Conservation (phyloP, 305 asterid species). For the Fraxinus greggii region DNA sequence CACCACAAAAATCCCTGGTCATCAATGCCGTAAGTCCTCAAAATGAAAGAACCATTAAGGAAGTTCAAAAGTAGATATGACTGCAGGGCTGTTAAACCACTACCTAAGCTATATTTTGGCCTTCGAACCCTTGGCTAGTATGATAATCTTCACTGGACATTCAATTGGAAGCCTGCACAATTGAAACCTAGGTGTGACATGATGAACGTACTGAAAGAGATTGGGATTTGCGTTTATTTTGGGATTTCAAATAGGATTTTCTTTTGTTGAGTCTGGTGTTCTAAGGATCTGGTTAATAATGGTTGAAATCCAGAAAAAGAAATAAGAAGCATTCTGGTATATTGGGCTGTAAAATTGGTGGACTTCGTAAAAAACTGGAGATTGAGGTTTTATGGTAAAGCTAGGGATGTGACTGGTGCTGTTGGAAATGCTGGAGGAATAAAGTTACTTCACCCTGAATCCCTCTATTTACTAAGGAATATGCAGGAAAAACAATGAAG, state of each 20-base stretch:
- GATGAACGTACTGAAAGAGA: not conserved
- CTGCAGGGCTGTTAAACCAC: not conserved
- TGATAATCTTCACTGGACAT: not conserved
- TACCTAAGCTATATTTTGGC: not conserved
- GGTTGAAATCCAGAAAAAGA: not conserved
- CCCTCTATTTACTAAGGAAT: not conserved
- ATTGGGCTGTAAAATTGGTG: not conserved
- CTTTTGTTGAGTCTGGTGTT: not conserved
- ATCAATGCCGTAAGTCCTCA: not conserved
- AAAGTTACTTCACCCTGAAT: not conserved
- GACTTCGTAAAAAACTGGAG: not conserved
- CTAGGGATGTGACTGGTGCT: not conserved
- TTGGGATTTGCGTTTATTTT: not conserved
- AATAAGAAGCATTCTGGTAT: not conserved
- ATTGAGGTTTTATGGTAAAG: not conserved
- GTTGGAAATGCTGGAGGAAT: not conserved
- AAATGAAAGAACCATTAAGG: not conserved
- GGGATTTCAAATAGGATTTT: not conserved
- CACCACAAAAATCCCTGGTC: not conserved
- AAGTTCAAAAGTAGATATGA: not conserved
- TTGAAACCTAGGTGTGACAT: not conserved
- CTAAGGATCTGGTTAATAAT: not conserved
- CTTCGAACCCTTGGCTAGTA: not conserved
- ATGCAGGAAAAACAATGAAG: not conserved
- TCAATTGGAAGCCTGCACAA: not conserved